Evolutionary conservation across 2,329 filamentous ascomycete genomes (phyloP).

Genomic region (Calonectria crousiana): DNA sequence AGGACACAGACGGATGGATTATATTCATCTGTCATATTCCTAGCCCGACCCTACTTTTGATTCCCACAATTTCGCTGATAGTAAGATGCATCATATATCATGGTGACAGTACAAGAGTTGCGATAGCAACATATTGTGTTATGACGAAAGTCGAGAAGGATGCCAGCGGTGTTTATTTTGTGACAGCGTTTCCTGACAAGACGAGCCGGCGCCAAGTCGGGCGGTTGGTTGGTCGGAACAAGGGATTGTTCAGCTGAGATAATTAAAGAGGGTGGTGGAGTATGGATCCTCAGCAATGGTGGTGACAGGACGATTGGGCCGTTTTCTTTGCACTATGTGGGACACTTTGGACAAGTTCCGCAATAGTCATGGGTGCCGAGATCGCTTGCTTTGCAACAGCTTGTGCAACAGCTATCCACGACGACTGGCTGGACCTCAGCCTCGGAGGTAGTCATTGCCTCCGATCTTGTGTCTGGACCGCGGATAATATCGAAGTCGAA

Average conservation of each 20-base stretch:
- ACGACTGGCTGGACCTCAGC: slow-evolving; percentile 31
- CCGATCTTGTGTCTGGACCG: neutral
- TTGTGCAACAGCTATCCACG: slow-evolving; percentile 44
- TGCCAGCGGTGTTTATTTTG: neutral
- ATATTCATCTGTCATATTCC: slow-evolving; percentile 15
- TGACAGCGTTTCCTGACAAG: slow-evolving; percentile 1
- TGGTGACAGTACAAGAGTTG: neutral
- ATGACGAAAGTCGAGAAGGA: neutral
- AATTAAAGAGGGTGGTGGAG: neutral
- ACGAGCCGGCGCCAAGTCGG: slow-evolving; percentile 12
- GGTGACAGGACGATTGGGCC: neutral
- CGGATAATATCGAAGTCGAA: neutral
- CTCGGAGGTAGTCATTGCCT: slow-evolving; percentile 36
- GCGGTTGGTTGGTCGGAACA: neutral
- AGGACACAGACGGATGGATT: slow-evolving; percentile 10
- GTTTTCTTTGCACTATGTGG: slow-evolving; percentile 26
- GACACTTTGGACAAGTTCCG: slow-evolving; percentile 47
- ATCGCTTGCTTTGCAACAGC: slow-evolving; percentile 48
- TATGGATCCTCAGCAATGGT: neutral
- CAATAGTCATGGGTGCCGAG: slow-evolving; percentile 50
- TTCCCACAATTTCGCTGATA: neutral
- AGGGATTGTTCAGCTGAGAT: neutral
- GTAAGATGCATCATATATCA: neutral
- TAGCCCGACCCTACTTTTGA: neutral
- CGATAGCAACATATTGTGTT: neutral